A percentile compares a stretch with the other conserved stretches of the same genome.
Evolutionary conservation across 495 filamentous ascomycete genomes (phyloP).

Genomic region (Hyphodiscus hymeniophilus): DNA sequence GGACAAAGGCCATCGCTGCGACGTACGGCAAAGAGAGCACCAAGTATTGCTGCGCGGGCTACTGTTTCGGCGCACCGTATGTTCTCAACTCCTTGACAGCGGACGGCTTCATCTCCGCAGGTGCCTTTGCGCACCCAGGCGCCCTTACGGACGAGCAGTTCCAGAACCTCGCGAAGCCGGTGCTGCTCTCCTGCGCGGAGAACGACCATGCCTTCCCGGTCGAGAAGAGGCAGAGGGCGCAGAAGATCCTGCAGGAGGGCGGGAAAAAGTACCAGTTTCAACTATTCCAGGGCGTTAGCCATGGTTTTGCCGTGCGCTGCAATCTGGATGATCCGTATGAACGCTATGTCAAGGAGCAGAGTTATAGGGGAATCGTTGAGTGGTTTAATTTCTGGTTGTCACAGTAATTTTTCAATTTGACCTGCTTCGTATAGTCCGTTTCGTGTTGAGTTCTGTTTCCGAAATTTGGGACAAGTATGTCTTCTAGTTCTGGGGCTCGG

Average conservation of each 20-base stretch:
- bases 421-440: no score
- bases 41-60: constrained; percentile 32
- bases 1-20: constrained; percentile 25
- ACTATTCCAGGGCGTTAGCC: constrained; percentile 51
- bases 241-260: constrained; percentile 48
- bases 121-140: constrained; percentile 35
- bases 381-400: constrained; percentile 34
- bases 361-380: constrained; percentile 25
- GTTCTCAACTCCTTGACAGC: constrained; percentile 27
- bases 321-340: constrained; percentile 39
- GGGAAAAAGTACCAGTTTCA: constrained; percentile 52
- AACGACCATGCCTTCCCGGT: constrained; percentile 52
- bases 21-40: constrained; percentile 25
- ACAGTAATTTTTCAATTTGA: no score
- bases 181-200: constrained; percentile 33
- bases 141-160: constrained; percentile 32
- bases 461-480: no score
- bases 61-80: constrained; percentile 37
- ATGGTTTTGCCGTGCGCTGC: constrained; percentile 57
- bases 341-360: constrained; percentile 32
- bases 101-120: constrained; percentile 21
- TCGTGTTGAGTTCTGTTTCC: no score
- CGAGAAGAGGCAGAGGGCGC: constrained; percentile 48
- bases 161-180: constrained; percentile 20
- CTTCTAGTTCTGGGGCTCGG: no score